Evolutionary conservation across 2,329 filamentous ascomycete genomes (phyloP).

Genomic region (Trichocomaceae sp.): DNA sequence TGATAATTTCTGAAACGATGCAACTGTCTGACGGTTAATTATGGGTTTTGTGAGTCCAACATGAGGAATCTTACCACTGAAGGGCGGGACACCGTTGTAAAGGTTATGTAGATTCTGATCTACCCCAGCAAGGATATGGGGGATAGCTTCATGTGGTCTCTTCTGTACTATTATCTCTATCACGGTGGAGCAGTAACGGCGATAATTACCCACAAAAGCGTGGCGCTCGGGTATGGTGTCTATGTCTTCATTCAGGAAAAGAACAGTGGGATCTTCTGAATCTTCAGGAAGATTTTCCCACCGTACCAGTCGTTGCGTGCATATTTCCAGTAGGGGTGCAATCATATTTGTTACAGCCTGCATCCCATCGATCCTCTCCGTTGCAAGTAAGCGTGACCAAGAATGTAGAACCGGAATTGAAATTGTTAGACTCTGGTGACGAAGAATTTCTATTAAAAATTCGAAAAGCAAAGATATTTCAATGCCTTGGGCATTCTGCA

Average conservation of each 20-base stretch:
- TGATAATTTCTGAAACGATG: conserved; percentile 36
- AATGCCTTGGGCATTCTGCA: conserved; percentile 51
- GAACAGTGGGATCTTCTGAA: conserved; percentile 67
- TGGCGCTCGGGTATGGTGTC: conserved; percentile 91
- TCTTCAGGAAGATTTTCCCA: conserved; percentile 85
- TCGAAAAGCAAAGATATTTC: conserved; percentile 71
- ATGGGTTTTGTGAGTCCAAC: neutral
- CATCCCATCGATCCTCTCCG: conserved; percentile 57
- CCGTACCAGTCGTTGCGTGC: conserved; percentile 73
- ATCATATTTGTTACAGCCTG: conserved; percentile 57
- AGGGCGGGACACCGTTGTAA: conserved; percentile 62
- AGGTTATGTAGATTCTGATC: conserved; percentile 67
- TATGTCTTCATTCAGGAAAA: conserved; percentile 86
- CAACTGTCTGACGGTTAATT: conserved; percentile 20
- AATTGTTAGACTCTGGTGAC: conserved; percentile 80
- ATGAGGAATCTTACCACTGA: conserved; percentile 51
- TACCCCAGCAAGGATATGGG: conserved; percentile 75
- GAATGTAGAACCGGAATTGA: conserved; percentile 88
- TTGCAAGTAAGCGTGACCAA: conserved; percentile 76
- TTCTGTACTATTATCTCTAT: conserved; percentile 81
- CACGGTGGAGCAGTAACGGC: conserved; percentile 78
- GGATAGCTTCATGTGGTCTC: conserved; percentile 75
- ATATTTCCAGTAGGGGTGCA: conserved; percentile 71
- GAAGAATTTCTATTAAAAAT: conserved; percentile 70
- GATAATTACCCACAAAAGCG: conserved; percentile 91